Conservation (phyloP, 345 rosid genomes). For the Syzygium grande region DNA sequence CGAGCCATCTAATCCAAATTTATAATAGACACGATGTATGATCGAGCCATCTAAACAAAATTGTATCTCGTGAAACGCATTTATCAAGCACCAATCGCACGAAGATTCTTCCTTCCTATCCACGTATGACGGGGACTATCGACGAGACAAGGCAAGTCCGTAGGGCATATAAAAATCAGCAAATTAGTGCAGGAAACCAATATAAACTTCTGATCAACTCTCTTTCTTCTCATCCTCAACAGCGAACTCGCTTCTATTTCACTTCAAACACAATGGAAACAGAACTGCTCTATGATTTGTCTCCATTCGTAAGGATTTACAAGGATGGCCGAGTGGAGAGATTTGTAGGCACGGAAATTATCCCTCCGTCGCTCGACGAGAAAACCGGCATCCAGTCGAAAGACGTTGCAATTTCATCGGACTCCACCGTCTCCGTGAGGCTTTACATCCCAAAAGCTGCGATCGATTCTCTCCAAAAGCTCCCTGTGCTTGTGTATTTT, state of each 20-base stretch:
- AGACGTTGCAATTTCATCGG: constrained; percentile 9
- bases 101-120: background rate
- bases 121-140: background rate
- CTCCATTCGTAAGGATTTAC: constrained; percentile 11
- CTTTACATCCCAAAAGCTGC: constrained; percentile 16
- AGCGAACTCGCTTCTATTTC: background rate
- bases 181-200: background rate
- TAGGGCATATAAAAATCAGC: background rate
- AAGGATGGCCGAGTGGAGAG: constrained; percentile 29
- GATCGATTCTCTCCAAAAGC: constrained; percentile 6
- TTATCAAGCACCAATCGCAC: background rate
- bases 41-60: background rate
- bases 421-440: constrained; percentile 8
- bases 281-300: constrained; percentile 8
- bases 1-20: background rate
- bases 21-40: background rate
- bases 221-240: background rate
- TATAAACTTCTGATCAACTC: background rate
- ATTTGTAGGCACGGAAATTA: constrained; percentile 5
- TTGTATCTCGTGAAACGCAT: background rate
- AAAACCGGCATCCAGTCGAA: constrained; percentile 15
- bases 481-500: constrained; percentile 27
- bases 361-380: constrained; percentile 12
- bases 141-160: background rate
- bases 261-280: background rate